Conservation (phyloP, 345 rosid species). For the Gossypium arboreum region DNA sequence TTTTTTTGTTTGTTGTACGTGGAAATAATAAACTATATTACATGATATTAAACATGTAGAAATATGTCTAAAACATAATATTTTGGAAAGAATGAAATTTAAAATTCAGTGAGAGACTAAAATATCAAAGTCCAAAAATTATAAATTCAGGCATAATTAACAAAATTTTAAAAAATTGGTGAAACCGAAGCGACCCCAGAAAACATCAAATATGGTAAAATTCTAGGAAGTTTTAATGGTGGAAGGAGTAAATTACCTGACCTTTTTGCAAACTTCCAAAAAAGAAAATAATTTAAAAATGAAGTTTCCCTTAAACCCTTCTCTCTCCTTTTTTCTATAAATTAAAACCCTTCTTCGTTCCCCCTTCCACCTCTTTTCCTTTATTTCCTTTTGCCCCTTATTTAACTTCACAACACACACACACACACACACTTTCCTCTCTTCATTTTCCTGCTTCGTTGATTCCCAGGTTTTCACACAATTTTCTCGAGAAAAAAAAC, state of each 20-base stretch:
- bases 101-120: too few relatives aligned
- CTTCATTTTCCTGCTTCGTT: background rate
- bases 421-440: background rate
- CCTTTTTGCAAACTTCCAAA: slow-evolving; percentile 18
- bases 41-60: too few relatives aligned
- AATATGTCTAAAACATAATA: too few relatives aligned
- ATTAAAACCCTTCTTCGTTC: background rate
- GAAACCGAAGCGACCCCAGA: background rate
- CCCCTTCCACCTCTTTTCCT: background rate
- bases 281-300: background rate
- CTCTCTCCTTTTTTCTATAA: slow-evolving; percentile 14
- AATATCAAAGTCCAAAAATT: too few relatives aligned
- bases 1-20: rapidly evolving
- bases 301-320: background rate
- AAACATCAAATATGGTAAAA: background rate
- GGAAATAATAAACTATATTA: too few relatives aligned
- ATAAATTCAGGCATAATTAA: too few relatives aligned
- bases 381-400: background rate
- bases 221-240: slow-evolving; percentile 15
- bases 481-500: background rate
- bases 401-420: too few relatives aligned
- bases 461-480: background rate
- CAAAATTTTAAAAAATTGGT: background rate
- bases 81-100: too few relatives aligned
- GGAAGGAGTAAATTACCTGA: background rate